Conservation (phyloP, 345 rosid species). For the Ceriops decandra region DNA sequence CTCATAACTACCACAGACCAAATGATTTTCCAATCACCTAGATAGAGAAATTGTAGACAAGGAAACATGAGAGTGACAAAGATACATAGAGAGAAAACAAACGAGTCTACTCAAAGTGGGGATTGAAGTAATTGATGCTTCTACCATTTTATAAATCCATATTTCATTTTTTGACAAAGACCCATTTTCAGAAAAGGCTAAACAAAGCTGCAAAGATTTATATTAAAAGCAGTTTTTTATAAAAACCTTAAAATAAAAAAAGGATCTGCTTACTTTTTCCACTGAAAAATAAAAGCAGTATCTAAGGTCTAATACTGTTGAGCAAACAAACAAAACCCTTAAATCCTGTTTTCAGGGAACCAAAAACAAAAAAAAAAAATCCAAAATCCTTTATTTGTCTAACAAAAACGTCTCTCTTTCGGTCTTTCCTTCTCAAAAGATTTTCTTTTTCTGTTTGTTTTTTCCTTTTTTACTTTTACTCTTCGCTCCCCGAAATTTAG, state of each 20-base stretch:
- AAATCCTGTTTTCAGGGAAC: neutral
- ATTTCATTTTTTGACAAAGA: constrained; percentile 35
- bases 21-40: constrained; percentile 30
- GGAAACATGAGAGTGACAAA: constrained; percentile 19
- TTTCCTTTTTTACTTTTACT: neutral
- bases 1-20: constrained; percentile 11
- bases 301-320: neutral
- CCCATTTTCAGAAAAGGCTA: constrained; percentile 27
- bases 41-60: constrained; percentile 20
- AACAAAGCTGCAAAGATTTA: constrained; percentile 26
- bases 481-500: neutral
- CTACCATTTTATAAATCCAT: constrained; percentile 34
- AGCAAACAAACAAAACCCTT: constrained; percentile 2
- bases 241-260: constrained; percentile 18
- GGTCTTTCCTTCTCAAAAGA: neutral
- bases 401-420: constrained; percentile 12
- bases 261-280: constrained; percentile 29
- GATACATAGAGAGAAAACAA: neutral
- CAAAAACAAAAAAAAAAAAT: constrained; percentile 3
- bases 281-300: constrained; percentile 11
- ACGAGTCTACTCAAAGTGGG: constrained; percentile 18
- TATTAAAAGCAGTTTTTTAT: neutral
- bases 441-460: neutral
- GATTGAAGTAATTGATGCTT: constrained; percentile 23
- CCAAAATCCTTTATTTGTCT: constrained; percentile 7